Percentiles rank a stretch among this genome's conserved stretches.
Evolutionary conservation across 441 rosid species (phyloP).

Genomic region (Gossypium schwendimanii): DNA sequence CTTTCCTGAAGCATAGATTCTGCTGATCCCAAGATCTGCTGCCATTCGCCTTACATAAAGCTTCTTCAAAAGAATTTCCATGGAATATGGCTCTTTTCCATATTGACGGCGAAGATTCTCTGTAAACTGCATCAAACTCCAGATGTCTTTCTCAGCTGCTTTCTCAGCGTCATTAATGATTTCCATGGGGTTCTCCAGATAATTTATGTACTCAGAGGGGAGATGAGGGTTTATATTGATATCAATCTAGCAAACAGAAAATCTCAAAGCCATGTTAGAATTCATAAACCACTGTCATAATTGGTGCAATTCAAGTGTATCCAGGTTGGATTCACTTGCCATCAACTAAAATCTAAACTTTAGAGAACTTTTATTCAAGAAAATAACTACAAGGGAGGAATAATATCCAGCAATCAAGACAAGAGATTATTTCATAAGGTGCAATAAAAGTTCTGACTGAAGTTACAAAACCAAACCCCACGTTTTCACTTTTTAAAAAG

Average conservation of each 20-base stretch:
- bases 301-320: background rate
- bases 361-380: background rate
- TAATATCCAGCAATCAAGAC: background rate
- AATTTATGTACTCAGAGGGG: conserved; percentile 84
- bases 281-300: conserved; percentile 2
- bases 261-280: conserved; percentile 10
- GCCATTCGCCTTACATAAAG: conserved; percentile 92
- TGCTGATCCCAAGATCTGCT: conserved; percentile 82
- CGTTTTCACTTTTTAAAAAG: background rate
- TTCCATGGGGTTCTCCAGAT: conserved; percentile 89
- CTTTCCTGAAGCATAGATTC: conserved; percentile 76
- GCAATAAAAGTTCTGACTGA: background rate
- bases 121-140: conserved; percentile 87
- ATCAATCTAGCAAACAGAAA: conserved; percentile 54
- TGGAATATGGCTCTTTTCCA: conserved; percentile 88
- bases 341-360: conserved; percentile 1
- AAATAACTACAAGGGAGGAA: background rate
- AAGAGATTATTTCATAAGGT: background rate
- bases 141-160: conserved; percentile 78
- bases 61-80: conserved; percentile 87
- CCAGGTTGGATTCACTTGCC: background rate
- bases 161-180: conserved; percentile 69
- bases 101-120: conserved; percentile 61
- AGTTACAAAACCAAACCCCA: background rate
- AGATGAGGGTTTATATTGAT: conserved; percentile 67